Conservation (phyloP, 805 yeast species). For the Spathaspora sp. region DNA sequence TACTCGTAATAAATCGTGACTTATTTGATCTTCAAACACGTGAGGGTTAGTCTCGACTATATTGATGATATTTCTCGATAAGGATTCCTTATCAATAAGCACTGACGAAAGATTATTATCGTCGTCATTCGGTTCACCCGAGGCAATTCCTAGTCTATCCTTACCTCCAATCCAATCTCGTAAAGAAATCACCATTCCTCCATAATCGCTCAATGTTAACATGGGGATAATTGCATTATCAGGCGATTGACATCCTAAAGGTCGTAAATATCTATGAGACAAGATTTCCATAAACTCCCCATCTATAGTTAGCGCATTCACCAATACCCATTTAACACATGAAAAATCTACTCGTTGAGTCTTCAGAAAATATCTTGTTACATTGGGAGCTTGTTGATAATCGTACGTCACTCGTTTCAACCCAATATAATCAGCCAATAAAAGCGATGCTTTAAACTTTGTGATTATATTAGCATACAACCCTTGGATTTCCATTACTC, state of each 20-base stretch:
- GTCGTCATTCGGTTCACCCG: constrained; percentile 27
- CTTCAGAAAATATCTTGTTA: constrained; percentile 76
- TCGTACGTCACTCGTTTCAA: constrained; percentile 88
- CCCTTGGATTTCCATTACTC: constrained; percentile 76
- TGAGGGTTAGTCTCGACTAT: constrained; percentile 59
- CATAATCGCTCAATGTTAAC: constrained; percentile 85
- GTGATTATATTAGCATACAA: constrained; percentile 79
- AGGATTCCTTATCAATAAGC: constrained; percentile 66
- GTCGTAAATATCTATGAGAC: constrained; percentile 85
- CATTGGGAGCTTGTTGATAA: constrained; percentile 84
- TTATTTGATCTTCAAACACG: constrained; percentile 36
- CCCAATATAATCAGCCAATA: constrained; percentile 84
- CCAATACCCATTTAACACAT: constrained; percentile 82
- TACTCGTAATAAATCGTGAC: constrained; percentile 51
- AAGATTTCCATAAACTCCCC: constrained; percentile 89
- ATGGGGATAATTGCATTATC: constrained; percentile 82
- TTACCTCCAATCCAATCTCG: constrained; percentile 84
- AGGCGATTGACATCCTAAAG: constrained; percentile 79
- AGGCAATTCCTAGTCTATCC: constrained; percentile 45
- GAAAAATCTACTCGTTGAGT: constrained; percentile 73
- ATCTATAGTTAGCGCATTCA: constrained; percentile 85
- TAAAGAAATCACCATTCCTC: constrained; percentile 91
- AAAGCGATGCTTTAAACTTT: constrained; percentile 62
- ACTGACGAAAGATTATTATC: constrained; percentile 56
- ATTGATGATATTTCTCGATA: constrained; percentile 68